phyloP scores from a whole-genome alignment of 306 rosid genomes.

The Malus sieversii region DNA sequence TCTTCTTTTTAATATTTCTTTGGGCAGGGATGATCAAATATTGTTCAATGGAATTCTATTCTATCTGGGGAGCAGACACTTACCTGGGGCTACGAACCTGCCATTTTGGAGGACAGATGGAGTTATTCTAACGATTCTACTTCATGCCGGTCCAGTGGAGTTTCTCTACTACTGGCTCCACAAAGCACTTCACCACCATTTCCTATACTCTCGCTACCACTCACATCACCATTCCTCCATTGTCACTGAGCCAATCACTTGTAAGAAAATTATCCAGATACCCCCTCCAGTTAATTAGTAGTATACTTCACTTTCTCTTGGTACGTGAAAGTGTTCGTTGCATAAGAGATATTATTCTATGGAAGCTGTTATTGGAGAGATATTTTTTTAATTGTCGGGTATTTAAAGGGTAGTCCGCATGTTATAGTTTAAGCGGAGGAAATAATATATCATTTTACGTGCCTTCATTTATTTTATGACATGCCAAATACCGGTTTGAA shows the following conservation, averaged over 20 bases:
- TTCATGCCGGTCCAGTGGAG: slow-evolving; percentile 65
- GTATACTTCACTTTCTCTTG: background rate
- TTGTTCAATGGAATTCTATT: slow-evolving; percentile 36
- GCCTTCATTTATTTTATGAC: no score
- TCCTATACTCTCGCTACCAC: slow-evolving; percentile 61
- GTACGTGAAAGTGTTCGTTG: no score
- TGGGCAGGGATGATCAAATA: slow-evolving; percentile 66
- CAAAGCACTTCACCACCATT: slow-evolving; percentile 72
- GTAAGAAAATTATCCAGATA: slow-evolving; percentile 4
- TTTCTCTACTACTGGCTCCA: slow-evolving; percentile 72
- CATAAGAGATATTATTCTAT: no score
- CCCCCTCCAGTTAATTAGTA: background rate
- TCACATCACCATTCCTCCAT: slow-evolving; percentile 48
- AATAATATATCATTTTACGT: no score
- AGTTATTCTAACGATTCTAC: slow-evolving; percentile 16
- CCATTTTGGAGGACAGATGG: slow-evolving; percentile 57
- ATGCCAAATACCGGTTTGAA: accelerated
- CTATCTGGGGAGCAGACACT: slow-evolving; percentile 12
- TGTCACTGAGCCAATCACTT: slow-evolving; percentile 33
- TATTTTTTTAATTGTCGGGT: no score
- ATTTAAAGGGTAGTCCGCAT: no score
- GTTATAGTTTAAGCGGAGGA: no score
- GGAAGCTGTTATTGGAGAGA: no score
- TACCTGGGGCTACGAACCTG: slow-evolving; percentile 13
- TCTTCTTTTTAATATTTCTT: background rate